Conservation (phyloP, 345 rosid species). For the Citrus glauca region DNA sequence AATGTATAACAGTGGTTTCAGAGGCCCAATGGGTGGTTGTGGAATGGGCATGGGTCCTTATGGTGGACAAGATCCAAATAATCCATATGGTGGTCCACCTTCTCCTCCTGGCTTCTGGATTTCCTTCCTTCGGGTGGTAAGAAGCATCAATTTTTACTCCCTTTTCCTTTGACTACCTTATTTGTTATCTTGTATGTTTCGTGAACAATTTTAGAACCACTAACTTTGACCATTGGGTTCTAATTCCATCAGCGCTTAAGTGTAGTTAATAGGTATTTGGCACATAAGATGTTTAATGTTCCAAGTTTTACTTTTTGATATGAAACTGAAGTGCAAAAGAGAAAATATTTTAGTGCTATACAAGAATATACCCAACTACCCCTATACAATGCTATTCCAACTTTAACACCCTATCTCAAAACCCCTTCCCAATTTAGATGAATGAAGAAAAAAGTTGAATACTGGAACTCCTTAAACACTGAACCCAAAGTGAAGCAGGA, state of each 20-base stretch:
- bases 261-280: not conserved
- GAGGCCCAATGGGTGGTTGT: constrained; percentile 88
- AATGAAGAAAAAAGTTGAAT: too few species aligned
- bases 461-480: too few species aligned
- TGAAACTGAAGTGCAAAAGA: too few species aligned
- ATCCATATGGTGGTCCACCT: constrained; percentile 76
- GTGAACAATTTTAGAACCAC: not conserved
- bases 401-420: too few species aligned
- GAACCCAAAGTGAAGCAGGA: too few species aligned
- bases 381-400: too few species aligned
- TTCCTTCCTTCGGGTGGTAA: constrained; percentile 89
- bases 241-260: not conserved
- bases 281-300: not conserved
- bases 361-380: too few species aligned
- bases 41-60: constrained; percentile 88
- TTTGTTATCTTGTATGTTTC: not conserved
- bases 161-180: not conserved
- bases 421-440: too few species aligned
- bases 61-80: constrained; percentile 88
- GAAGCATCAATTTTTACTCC: not conserved
- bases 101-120: constrained; percentile 99
- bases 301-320: not conserved
- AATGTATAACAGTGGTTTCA: constrained; percentile 45
- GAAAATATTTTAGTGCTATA: too few species aligned
- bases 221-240: not conserved